These are phyloP conservation scores for Cyclotella kingstonii DNA, from an alignment of 108 stramenopile species.

Conservation along the genomic window DNA sequence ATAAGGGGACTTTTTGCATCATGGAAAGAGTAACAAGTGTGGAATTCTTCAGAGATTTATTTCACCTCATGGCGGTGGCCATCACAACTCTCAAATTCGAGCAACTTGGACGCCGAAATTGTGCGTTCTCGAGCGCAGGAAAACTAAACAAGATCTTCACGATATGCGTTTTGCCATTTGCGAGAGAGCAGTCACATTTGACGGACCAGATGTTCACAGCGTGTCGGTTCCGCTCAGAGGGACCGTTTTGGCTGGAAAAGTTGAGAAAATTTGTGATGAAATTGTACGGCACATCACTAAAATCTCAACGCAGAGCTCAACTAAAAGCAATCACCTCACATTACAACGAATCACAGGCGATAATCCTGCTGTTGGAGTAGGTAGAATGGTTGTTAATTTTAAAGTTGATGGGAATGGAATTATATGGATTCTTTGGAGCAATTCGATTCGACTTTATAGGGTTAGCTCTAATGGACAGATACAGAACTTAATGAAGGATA, in stretches of 20 bases:
- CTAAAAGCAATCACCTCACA: conserved; percentile 27
- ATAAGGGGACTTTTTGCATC: conserved; percentile 61
- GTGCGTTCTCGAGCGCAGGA: conserved; percentile 73
- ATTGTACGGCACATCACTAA: conserved; percentile 69
- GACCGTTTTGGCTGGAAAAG: conserved; percentile 53
- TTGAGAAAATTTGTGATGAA: conserved; percentile 70
- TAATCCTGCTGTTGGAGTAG: conserved; percentile 33
- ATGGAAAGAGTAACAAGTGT: conserved; percentile 64
- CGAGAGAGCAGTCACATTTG: conserved; percentile 79
- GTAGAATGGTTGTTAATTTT: conserved; percentile 78
- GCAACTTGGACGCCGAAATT: conserved; percentile 86
- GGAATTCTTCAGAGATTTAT: conserved; percentile 83
- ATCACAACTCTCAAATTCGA: conserved; percentile 51
- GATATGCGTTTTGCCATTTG: conserved; percentile 78
- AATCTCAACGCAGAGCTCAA: conserved; percentile 25
- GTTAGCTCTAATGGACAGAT: conserved; percentile 4
- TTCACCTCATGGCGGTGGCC: conserved; percentile 61
- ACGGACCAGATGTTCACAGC: conserved; percentile 79
- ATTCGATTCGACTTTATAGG: conserved; percentile 43
- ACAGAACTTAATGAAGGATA: not conserved
- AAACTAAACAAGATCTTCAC: conserved; percentile 67
- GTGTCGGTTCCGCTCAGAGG: conserved; percentile 67
- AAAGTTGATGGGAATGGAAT: conserved; percentile 83
- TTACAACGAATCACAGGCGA: not conserved
- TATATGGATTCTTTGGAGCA: conserved; percentile 50